Conservation (phyloP, 345 rosid species). For the Arabis hirsuta region DNA sequence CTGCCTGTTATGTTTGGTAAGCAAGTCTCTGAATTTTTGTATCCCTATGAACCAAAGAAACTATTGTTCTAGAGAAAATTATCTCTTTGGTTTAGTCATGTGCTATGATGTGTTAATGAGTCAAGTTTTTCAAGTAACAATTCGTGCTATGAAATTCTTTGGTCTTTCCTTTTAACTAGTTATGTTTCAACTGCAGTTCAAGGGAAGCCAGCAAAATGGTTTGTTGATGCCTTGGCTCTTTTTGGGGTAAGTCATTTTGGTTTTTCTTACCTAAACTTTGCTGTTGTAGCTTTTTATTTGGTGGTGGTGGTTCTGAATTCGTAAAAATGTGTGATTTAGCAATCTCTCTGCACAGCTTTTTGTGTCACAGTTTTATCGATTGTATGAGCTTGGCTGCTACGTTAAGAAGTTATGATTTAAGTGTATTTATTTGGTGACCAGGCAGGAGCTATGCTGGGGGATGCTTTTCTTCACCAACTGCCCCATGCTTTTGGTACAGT, state of each 20-base stretch:
- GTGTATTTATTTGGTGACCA: conserved; percentile 42
- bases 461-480: conserved; percentile 98
- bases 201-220: conserved; percentile 87
- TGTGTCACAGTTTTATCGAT: background rate
- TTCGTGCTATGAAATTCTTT: no score
- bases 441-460: conserved; percentile 99
- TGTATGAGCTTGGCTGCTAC: conserved; percentile 1
- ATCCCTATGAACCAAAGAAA: background rate
- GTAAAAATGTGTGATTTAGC: background rate
- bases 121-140: background rate
- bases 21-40: conserved; percentile 8
- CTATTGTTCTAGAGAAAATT: background rate
- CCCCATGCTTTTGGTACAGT: conserved; percentile 97
- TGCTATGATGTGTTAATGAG: conserved; percentile 6
- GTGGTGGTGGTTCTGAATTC: conserved; percentile 13
- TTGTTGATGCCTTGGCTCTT: conserved; percentile 90
- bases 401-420: conserved; percentile 4
- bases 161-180: background rate
- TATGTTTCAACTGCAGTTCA: conserved; percentile 61
- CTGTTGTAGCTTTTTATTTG: background rate
- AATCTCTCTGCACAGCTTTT: background rate
- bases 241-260: conserved; percentile 78
- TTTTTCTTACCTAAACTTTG: background rate
- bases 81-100: background rate
- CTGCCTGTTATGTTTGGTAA: conserved; percentile 86